Base-by-base conservation (phyloP, 148 eudicot species). In the Pharnaceum exiguum region DNA sequence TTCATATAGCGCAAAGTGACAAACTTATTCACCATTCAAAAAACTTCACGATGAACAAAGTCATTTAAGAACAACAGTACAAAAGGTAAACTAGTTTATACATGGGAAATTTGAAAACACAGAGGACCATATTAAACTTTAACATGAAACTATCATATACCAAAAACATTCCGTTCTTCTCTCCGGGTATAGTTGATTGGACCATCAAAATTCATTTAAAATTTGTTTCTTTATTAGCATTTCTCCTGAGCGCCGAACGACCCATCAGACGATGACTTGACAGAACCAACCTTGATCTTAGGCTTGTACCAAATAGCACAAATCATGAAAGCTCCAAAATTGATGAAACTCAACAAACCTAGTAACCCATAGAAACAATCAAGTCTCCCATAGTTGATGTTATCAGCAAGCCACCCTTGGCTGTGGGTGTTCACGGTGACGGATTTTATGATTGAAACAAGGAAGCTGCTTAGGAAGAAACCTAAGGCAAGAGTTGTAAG, bases 401-500 rank as follows among this genome's bases (percentile, higher is more conserved):
- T 79, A 21, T 79, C 81, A 3, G 83, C 83, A 1, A 89, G 57
- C 96, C 93, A 85, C 1, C 85, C 85, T 31, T 65, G 52, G 28
- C 54, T 38, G 8, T 40, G 49, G 16, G 57, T 51, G 6, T 33
- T 51, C 9, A 72, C 70, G 0, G 96, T 88, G 7, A 78, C 82
- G 3, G 31, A 73, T 27, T 68, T 74, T 4, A 88, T 81, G 31
- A 85, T 27, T 0, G 83, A 71, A 12, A 85, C 93, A 40, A 88
- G 59, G 51, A 85, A 72, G 52, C 86, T 84, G 43, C 96, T 88
- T 8, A 88, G 55, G 68, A 85, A 88, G 77, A 82, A 88, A 0
- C 91, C 96, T 3, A 84, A 70, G 0, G 96, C 79, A 0, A 88
- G 46, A 0, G 96, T 84, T 4, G 88, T 80, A 0, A 88, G 68